Evolutionary conservation across 345 rosid species (phyloP).

Genomic region (Salix udensis): DNA sequence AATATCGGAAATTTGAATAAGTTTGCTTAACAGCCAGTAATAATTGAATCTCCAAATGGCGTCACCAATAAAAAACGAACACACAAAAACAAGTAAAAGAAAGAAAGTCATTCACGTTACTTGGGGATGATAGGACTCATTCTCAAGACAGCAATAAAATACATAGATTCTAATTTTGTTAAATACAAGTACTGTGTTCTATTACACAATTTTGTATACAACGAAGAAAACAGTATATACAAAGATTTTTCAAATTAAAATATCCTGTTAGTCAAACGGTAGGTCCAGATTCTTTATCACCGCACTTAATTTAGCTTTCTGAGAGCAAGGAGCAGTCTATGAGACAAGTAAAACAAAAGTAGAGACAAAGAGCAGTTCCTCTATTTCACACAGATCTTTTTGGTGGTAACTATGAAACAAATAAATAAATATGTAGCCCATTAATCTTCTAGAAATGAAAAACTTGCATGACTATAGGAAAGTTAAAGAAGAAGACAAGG

Average conservation of each 20-base stretch:
- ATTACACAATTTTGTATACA: background rate
- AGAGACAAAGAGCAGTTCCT: background rate
- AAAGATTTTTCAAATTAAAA: background rate
- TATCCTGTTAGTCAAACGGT: background rate
- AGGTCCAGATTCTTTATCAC: slow-evolving; percentile 2
- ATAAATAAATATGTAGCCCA: background rate
- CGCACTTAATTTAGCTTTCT: background rate
- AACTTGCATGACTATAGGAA: background rate
- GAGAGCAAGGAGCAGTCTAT: background rate
- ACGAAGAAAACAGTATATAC: background rate
- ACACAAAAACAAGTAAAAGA: background rate
- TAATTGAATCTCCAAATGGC: background rate
- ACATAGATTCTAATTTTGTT: background rate
- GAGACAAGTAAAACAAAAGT: background rate
- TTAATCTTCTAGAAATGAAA: background rate
- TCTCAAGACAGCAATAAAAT: background rate
- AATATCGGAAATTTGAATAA: background rate
- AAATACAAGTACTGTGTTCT: background rate
- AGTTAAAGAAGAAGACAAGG: background rate
- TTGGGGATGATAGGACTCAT: background rate
- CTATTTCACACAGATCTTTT: background rate
- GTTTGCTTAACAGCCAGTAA: background rate
- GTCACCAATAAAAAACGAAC: background rate
- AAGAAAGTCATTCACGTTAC: background rate
- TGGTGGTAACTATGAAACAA: background rate